Evolutionary conservation across 192 early-diverging fungal species (phyloP).

Genomic region (Coemansia interrupta): DNA sequence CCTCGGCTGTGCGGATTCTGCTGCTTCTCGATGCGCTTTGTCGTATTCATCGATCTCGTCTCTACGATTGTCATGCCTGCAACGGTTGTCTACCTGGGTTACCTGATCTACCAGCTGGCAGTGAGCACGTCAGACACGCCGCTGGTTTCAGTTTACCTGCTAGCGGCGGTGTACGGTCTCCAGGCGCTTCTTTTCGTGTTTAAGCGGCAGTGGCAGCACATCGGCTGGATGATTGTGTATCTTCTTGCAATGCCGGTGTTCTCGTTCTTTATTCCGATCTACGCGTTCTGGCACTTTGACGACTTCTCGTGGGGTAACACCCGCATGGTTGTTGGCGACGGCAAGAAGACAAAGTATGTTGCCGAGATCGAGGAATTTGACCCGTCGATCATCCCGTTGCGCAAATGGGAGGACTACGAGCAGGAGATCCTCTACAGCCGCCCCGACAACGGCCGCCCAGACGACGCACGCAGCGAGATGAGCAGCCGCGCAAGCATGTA

Average conservation of each 20-base stretch:
- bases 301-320: conserved; percentile 99
- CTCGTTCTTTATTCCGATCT: conserved; percentile 82
- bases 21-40: conserved; percentile 97
- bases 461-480: conserved; percentile 53
- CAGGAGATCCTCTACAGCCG: conserved; percentile 54
- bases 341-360: conserved; percentile 62
- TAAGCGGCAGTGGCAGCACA: conserved; percentile 88
- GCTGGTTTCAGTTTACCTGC: conserved; percentile 78
- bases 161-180: conserved; percentile 86
- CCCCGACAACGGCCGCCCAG: conserved; percentile 30
- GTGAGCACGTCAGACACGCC: conserved; percentile 63
- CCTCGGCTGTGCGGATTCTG: conserved; percentile 96
- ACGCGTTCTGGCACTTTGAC: conserved; percentile 99
- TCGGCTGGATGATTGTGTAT: conserved; percentile 98
- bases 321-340: conserved; percentile 83
- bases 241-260: conserved; percentile 92
- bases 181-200: conserved; percentile 88
- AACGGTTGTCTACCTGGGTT: conserved; percentile 84
- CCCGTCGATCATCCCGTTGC: conserved; percentile 69
- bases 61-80: conserved; percentile 95
- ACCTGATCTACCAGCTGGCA: conserved; percentile 72
- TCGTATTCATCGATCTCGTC: conserved; percentile 93
- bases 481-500: conserved; percentile 56
- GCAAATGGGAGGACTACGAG: conserved; percentile 84
- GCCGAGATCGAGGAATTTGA: conserved; percentile 76